These are phyloP conservation scores for Ochromonas danica DNA, from an alignment of 108 stramenopile genomes.

Conservation along the genomic window DNA sequence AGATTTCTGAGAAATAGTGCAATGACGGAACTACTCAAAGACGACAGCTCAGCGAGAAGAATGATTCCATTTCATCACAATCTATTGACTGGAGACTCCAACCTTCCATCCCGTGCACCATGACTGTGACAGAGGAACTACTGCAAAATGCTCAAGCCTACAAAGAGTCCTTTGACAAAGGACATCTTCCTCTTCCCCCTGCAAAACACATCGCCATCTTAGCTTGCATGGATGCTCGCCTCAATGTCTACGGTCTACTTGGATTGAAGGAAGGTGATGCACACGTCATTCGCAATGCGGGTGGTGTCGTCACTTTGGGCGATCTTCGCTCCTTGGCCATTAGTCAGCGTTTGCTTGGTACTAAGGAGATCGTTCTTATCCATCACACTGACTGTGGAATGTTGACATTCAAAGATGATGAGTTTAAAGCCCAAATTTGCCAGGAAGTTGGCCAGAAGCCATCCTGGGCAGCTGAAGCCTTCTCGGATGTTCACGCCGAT, in stretches of 20 bases:
- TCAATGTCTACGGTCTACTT: not conserved
- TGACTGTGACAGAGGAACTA: no score
- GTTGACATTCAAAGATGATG: no score
- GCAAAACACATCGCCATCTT: slow-evolving; percentile 18
- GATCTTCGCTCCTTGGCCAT: slow-evolving; percentile 26
- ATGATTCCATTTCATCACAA: no score
- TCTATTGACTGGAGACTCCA: no score
- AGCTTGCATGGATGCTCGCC: slow-evolving; percentile 32
- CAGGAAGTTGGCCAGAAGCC: slow-evolving; percentile 8
- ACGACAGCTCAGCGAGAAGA: no score
- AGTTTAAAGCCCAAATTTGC: slow-evolving; percentile 7
- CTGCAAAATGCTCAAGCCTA: no score
- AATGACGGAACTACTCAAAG: no score
- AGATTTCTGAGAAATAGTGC: no score
- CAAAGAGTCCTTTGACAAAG: no score
- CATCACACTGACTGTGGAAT: slow-evolving; percentile 37
- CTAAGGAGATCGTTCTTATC: slow-evolving; percentile 26
- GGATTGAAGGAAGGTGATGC: slow-evolving; percentile 32
- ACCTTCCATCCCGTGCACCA: no score
- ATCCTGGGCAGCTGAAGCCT: slow-evolving; percentile 1
- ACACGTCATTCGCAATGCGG: slow-evolving; percentile 34
- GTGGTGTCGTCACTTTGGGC: not conserved
- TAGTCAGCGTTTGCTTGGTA: slow-evolving; percentile 3
- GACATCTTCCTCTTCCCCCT: slow-evolving; percentile 20
- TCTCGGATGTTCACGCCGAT: slow-evolving; percentile 1